A percentile compares a stretch with the other conserved stretches of the same genome.
phyloP scores from a whole-genome alignment of 768 basidiomycete species.

The Plicaturopsis crispa region DNA sequence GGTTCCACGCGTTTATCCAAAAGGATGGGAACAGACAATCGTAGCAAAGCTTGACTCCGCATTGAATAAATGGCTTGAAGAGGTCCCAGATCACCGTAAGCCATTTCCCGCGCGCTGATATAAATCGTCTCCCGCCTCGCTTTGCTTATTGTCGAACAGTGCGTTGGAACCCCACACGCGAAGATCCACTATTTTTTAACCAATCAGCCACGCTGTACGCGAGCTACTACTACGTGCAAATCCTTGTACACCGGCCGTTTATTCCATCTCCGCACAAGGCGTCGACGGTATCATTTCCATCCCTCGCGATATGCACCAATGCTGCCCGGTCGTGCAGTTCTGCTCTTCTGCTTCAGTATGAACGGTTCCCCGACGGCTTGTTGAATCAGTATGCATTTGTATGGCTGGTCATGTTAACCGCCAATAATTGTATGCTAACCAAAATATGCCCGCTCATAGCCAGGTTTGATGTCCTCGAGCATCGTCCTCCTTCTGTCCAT shows the following conservation, averaged over 20 bases:
- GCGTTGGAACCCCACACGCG: conserved; percentile 36
- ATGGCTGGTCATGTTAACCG: too few relatives aligned
- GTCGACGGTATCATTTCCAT: conserved; percentile 23
- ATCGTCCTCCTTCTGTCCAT: too few relatives aligned
- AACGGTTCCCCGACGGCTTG: too few relatives aligned
- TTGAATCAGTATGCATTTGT: too few relatives aligned
- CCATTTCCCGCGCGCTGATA: not conserved
- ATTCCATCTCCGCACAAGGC: conserved; percentile 39
- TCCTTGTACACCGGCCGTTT: conserved; percentile 55
- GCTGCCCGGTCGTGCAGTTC: conserved; percentile 9
- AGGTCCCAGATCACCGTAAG: conserved; percentile 21
- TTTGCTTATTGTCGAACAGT: conserved; percentile 35
- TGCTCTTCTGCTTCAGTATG: conserved; percentile 13
- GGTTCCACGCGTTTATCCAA: conserved; percentile 26
- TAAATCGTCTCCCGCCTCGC: conserved; percentile 14
- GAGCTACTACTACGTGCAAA: conserved; percentile 48
- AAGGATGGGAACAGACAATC: conserved; percentile 38
- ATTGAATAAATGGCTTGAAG: conserved; percentile 27
- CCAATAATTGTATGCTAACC: too few relatives aligned
- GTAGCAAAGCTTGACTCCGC: conserved; percentile 39
- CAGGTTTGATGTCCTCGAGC: too few relatives aligned
- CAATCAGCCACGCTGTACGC: conserved; percentile 45
- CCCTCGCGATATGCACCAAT: conserved; percentile 9
- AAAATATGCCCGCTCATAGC: too few relatives aligned
- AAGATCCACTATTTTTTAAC: conserved; percentile 28